These are phyloP conservation scores for Leersia perrieri DNA, from an alignment of 176 grass and related monocot species.

Conservation along the genomic window DNA sequence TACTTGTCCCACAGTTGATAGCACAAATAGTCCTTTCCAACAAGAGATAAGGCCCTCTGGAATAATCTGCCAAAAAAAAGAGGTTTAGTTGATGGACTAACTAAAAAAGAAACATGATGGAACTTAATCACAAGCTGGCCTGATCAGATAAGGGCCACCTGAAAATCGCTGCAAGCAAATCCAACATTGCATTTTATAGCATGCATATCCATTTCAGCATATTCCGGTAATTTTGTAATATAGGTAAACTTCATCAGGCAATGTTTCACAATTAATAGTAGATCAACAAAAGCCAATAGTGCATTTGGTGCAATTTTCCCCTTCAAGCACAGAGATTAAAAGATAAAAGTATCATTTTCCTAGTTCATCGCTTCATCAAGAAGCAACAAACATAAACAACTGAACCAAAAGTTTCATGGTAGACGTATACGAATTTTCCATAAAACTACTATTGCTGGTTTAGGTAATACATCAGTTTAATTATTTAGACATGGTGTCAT, in stretches of 20 bases:
- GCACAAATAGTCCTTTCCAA: constrained; percentile 84
- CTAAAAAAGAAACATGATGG: constrained; percentile 1
- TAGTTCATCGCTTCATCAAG: neutral
- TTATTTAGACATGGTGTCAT: neutral
- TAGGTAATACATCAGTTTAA: neutral
- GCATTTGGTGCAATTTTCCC: neutral
- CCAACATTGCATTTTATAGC: neutral
- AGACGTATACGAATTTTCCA: constrained; percentile 10
- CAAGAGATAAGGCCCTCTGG: constrained; percentile 72
- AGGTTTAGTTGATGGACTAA: constrained; percentile 10
- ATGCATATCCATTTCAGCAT: neutral
- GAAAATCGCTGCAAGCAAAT: neutral
- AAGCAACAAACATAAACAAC: neutral
- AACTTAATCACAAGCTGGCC: constrained; percentile 19
- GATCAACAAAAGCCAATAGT: neutral
- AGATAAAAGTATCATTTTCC: neutral
- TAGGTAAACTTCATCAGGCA: neutral
- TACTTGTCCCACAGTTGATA: constrained; percentile 85
- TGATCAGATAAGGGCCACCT: constrained; percentile 19
- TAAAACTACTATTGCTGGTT: constrained; percentile 11
- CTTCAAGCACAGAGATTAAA: neutral
- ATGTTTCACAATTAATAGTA: constrained; percentile 7
- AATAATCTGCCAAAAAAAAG: constrained; percentile 65
- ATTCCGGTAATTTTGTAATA: constrained; percentile 5
- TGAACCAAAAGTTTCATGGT: neutral